Evolutionary conservation across 2,329 filamentous ascomycete genomes (phyloP).

Genomic region (Neophaeococcomyces aloes): DNA sequence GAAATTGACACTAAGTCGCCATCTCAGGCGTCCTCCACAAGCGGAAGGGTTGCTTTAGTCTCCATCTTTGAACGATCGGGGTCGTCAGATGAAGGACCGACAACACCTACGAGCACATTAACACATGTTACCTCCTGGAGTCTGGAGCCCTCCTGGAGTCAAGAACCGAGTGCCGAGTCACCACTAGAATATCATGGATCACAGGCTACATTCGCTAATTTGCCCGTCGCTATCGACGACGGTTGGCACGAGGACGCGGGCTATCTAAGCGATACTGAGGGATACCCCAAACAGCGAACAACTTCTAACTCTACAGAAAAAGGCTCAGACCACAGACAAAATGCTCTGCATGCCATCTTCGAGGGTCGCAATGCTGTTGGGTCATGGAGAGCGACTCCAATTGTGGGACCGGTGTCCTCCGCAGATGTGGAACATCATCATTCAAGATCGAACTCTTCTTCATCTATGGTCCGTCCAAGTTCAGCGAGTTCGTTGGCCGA

Average conservation of each 20-base stretch:
- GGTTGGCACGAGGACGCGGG: slow-evolving; percentile 16
- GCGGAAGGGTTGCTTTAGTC: slow-evolving; percentile 16
- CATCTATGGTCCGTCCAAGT: slow-evolving; percentile 14
- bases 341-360: slow-evolving; percentile 17
- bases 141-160: slow-evolving; percentile 10
- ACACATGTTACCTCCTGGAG: slow-evolving; percentile 21
- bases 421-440: slow-evolving; percentile 25
- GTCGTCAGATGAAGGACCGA: slow-evolving; percentile 28
- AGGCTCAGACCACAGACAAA: slow-evolving; percentile 14
- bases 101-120: slow-evolving; percentile 15
- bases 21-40: slow-evolving; percentile 26
- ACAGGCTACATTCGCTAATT: slow-evolving; percentile 15
- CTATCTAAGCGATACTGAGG: slow-evolving; percentile 11
- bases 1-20: slow-evolving; percentile 35
- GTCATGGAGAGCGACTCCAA: slow-evolving; percentile 21
- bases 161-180: no score
- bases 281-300: neutral
- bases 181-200: slow-evolving; percentile 7
- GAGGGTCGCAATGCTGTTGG: slow-evolving; percentile 17
- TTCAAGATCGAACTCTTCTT: slow-evolving; percentile 8
- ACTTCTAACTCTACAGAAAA: slow-evolving; percentile 9
- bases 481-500: slow-evolving; percentile 29
- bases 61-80: slow-evolving; percentile 40
- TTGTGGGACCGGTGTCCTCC: slow-evolving; percentile 22
- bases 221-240: slow-evolving; percentile 20